These are phyloP conservation scores for Aspergillus avenaceus DNA, from an alignment of 495 filamentous ascomycete genomes.

Conservation along the genomic window DNA sequence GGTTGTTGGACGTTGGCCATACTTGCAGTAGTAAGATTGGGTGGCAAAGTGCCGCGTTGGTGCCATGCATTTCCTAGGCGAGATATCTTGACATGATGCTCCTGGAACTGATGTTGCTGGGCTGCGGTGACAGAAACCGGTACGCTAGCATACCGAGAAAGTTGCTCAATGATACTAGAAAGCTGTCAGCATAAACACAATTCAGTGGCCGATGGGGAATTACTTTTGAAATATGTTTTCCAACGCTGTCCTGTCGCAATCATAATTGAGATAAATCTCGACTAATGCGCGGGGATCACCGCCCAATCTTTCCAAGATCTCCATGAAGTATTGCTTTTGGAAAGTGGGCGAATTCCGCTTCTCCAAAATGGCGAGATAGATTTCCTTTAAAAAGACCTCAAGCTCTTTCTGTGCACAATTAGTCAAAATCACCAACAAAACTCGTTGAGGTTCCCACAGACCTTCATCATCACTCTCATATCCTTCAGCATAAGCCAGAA, in stretches of 20 bases:
- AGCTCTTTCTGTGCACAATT: conserved; percentile 77
- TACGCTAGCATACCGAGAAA: conserved; percentile 75
- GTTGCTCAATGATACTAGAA: conserved; percentile 77
- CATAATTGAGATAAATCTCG: conserved; percentile 97
- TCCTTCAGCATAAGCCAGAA: conserved; percentile 96
- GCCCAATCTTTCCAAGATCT: conserved; percentile 75
- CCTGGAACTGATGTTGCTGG: conserved; percentile 83
- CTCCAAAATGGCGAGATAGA: conserved; percentile 91
- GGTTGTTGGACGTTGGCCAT: conserved; percentile 46
- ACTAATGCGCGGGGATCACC: conserved; percentile 85
- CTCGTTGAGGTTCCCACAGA: conserved; percentile 25
- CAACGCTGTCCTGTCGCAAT: conserved; percentile 86
- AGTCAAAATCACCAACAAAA: background rate
- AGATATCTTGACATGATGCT: conserved; percentile 61
- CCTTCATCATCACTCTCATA: conserved; percentile 92
- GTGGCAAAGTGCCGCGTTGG: conserved; percentile 75
- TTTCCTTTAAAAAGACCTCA: conserved; percentile 96
- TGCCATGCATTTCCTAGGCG: conserved; percentile 70
- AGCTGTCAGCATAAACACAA: background rate
- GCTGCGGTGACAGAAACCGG: conserved; percentile 66
- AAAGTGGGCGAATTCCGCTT: conserved; percentile 78
- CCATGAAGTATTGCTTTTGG: conserved; percentile 90
- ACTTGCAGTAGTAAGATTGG: conserved; percentile 74
- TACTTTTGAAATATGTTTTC: conserved; percentile 93
- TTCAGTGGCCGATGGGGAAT: conserved; percentile 4